phyloP scores from a whole-genome alignment of 345 rosid species.

The Arabis alpina region DNA sequence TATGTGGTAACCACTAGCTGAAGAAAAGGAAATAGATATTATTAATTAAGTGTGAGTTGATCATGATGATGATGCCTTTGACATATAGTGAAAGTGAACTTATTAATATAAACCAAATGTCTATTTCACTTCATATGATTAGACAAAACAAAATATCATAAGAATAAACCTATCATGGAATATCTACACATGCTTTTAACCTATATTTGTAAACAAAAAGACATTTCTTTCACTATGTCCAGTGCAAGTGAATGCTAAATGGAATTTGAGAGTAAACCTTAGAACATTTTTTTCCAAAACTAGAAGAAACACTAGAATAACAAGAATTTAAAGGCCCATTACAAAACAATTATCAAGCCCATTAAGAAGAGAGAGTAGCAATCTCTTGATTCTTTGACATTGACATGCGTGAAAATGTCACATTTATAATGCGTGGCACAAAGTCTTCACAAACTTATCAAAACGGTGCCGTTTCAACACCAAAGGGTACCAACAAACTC shows the following conservation, averaged over 20 bases:
- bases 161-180: slow-evolving; percentile 17
- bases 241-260: too few relatives aligned
- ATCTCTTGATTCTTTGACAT: not conserved
- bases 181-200: not conserved
- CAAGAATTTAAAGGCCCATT: not conserved
- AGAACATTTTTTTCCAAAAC: not conserved
- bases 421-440: slow-evolving; percentile 6
- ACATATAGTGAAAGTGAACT: slow-evolving; percentile 16
- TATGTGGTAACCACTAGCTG: slow-evolving; percentile 37
- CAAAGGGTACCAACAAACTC: slow-evolving; percentile 17
- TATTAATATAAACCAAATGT: slow-evolving; percentile 23
- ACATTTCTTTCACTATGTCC: too few relatives aligned
- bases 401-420: slow-evolving; percentile 14
- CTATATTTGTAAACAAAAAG: not conserved
- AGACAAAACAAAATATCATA: slow-evolving; percentile 8
- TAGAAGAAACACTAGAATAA: not conserved
- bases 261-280: too few relatives aligned
- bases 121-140: slow-evolving; percentile 28
- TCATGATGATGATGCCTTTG: slow-evolving; percentile 13
- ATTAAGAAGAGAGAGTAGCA: not conserved
- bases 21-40: slow-evolving; percentile 19
- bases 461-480: not conserved
- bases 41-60: slow-evolving; percentile 22
- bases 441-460: not conserved
- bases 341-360: not conserved